Percentiles rank a stretch among this genome's conserved stretches.
These are phyloP conservation scores for Gaeumannomyces sp. DNA, from an alignment of 2,329 filamentous ascomycete species.

Conservation along the genomic window DNA sequence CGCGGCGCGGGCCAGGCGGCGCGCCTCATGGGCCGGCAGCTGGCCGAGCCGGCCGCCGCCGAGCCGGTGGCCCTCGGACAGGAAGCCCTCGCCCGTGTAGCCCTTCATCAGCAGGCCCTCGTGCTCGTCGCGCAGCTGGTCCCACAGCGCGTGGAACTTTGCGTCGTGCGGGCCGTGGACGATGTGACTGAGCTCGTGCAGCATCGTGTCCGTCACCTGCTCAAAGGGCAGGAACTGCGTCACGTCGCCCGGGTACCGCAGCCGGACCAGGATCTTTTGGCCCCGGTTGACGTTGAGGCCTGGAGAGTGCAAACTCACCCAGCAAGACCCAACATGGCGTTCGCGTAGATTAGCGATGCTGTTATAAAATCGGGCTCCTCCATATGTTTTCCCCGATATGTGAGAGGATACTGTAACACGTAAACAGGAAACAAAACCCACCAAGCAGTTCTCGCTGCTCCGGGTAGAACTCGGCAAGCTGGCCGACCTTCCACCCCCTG, in stretches of 20 bases:
- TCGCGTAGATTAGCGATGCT: no score
- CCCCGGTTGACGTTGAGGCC: constrained; percentile 74
- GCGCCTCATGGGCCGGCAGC: constrained; percentile 66
- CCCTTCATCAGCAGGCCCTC: constrained; percentile 70
- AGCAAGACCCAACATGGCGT: background rate
- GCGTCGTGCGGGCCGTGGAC: constrained; percentile 76
- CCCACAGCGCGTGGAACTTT: constrained; percentile 80
- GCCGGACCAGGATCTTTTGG: constrained; percentile 71
- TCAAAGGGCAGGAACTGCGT: constrained; percentile 76
- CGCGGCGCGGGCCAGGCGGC: constrained; percentile 64
- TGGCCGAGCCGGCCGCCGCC: constrained; percentile 48
- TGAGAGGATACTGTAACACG: background rate
- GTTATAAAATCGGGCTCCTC: no score
- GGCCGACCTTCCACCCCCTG: constrained; percentile 70
- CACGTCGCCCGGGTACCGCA: constrained; percentile 70
- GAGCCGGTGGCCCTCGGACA: constrained; percentile 67
- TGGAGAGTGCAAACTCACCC: constrained; percentile 18
- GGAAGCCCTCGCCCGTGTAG: constrained; percentile 85
- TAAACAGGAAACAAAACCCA: constrained; percentile 19
- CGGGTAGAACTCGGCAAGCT: constrained; percentile 82
- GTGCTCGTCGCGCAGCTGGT: constrained; percentile 82
- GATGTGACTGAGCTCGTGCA: constrained; percentile 91
- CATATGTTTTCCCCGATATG: no score
- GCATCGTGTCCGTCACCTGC: constrained; percentile 79
- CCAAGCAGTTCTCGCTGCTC: constrained; percentile 67